Percentiles rank a stretch among this genome's conserved stretches.
Conservation (phyloP, 768 basidiomycete species). For the Tephrocybe sp. region DNA sequence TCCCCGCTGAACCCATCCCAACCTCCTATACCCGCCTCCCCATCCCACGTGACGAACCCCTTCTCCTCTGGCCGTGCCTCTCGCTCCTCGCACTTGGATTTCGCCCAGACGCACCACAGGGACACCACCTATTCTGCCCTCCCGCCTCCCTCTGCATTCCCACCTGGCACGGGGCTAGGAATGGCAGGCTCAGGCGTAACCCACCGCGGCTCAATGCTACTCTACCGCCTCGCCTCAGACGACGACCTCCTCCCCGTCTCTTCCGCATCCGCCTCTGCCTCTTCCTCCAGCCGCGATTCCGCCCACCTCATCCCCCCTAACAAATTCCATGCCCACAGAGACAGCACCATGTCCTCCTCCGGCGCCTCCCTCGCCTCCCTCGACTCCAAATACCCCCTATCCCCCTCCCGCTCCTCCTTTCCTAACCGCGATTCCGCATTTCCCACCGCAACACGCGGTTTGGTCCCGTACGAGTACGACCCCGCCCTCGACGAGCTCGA, state of each 20-base stretch:
- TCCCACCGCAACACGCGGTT: conserved; percentile 29
- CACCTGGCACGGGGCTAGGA: not conserved
- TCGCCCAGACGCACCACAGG: conserved; percentile 7
- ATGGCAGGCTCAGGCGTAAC: conserved; percentile 1
- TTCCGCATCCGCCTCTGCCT: not conserved
- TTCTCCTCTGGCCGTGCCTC: conserved; percentile 17
- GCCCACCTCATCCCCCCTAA: conserved; percentile 17
- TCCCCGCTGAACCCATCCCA: conserved; percentile 17
- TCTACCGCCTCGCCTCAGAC: conserved; percentile 25
- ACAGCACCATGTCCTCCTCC: conserved; percentile 17
- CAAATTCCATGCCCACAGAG: conserved; percentile 12
- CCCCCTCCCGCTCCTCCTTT: too few species aligned
- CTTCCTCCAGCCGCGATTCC: conserved; percentile 1
- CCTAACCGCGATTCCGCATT: conserved; percentile 21
- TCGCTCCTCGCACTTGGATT: conserved; percentile 14
- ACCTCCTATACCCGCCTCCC: not conserved
- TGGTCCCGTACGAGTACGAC: conserved; percentile 74
- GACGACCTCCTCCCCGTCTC: conserved; percentile 13
- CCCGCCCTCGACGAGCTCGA: conserved; percentile 55
- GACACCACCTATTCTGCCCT: conserved; percentile 8
- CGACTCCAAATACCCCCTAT: conserved; percentile 19
- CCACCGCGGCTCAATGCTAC: conserved; percentile 24
- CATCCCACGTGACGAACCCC: conserved; percentile 14
- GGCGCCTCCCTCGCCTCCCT: conserved; percentile 17
- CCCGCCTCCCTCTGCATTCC: not conserved